Base-by-base conservation (phyloP, 2,329 filamentous ascomycete species). In the Calonectria honghensis region DNA sequence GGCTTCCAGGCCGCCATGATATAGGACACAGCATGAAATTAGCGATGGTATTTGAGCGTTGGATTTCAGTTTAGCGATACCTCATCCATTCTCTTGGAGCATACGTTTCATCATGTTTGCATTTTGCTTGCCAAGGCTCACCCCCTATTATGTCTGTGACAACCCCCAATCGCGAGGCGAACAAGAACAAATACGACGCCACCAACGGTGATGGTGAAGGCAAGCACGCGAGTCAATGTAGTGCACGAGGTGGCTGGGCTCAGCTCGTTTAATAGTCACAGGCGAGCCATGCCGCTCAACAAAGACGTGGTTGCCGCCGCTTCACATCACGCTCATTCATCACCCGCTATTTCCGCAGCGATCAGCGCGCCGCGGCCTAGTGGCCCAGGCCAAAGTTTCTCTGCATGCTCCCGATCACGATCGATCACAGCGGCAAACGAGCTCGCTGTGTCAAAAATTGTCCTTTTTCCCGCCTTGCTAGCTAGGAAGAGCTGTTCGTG, bases 31-130 rank as follows among this genome's bases (percentile, higher is more conserved):
- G 24, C 57, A 41, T 29, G 31, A 27, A 41, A 41, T 39, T 24
- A 61, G 57, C 57, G 24, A 41, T 57, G 52, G 16, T 35, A 35
- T 57, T 57, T 57, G 18, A 6, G 52, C 52, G 52, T 35, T 35
- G 31, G 29, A 6, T 35, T 57, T 57, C 11, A 57, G 31, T n/a
- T 57, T 35, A 57, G 20, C 31, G 52, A 57, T 57, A 35, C 52
- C 29, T 24, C 10, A 16, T 57, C 18, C 29, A 13, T 48, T 48
- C 45, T 24, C 45, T 24, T 57, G 29, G 52, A n/a, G 18, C 29
- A 20, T n/a, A 57, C n/a, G 35, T 32, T 20, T 14, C 13, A 31
- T 54, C 29, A 45, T 32, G 7, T 32, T 54, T 54, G 9, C 41
- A 32, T 32, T 32, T 24, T 24, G 11, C 45, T 24, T 48, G 45